These are phyloP conservation scores for Oryza glaberrima DNA, from an alignment of 176 grass and related monocot species.

Conservation along the genomic window DNA sequence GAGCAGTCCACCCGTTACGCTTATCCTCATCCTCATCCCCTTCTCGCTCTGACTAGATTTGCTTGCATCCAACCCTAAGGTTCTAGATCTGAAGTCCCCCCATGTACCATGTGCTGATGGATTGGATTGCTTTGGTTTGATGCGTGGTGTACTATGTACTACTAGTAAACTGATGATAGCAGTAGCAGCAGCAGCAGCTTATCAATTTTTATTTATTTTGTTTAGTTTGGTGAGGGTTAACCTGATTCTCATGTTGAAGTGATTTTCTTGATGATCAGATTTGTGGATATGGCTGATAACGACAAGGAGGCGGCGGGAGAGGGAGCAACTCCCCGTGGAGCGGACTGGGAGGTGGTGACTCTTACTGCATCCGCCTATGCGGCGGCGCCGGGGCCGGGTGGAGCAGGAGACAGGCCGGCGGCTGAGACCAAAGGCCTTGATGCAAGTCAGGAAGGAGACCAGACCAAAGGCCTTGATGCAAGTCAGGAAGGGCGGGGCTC, in stretches of 20 bases:
- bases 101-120: too few species aligned
- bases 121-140: too few species aligned
- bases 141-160: too few species aligned
- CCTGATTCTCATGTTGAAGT: not conserved
- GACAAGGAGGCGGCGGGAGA: conserved; percentile 53
- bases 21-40: too few species aligned
- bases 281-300: conserved; percentile 60
- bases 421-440: conserved; percentile 1
- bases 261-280: conserved; percentile 27
- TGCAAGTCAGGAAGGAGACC: not conserved
- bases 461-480: not conserved
- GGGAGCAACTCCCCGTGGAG: conserved; percentile 34
- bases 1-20: too few species aligned
- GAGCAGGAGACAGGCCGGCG: conserved; percentile 21
- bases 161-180: too few species aligned
- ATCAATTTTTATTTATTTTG: too few species aligned
- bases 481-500: conserved; percentile 14
- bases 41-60: too few species aligned
- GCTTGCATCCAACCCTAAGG: too few species aligned
- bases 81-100: too few species aligned
- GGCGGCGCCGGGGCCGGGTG: conserved; percentile 35
- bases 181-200: too few species aligned
- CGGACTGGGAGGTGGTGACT: conserved; percentile 80
- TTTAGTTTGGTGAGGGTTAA: not conserved
- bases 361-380: conserved; percentile 76